A percentile compares a stretch with the other conserved stretches of the same genome.
phyloP scores from a whole-genome alignment of 2,329 filamentous ascomycete species.

The Hymenoscyphus albidus region DNA sequence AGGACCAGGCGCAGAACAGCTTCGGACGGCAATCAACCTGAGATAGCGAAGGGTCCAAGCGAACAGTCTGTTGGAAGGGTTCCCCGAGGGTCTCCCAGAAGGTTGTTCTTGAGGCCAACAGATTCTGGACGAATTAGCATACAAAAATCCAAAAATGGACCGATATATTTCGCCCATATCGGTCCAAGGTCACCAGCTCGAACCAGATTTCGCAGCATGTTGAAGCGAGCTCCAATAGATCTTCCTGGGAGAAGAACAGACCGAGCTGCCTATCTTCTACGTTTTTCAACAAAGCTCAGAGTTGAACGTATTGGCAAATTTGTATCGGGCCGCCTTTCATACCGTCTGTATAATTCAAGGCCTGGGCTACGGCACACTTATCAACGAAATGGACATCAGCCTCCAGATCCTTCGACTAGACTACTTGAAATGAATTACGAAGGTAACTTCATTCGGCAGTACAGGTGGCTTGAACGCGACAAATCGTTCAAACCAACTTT shows the following conservation, averaged over 20 bases:
- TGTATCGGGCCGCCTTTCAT: neutral
- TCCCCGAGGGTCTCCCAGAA: neutral
- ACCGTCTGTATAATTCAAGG: neutral
- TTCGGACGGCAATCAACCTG: neutral
- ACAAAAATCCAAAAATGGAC: neutral
- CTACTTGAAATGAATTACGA: neutral
- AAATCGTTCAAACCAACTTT: neutral
- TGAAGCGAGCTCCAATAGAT: neutral
- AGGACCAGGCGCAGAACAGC: neutral
- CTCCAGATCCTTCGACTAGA: neutral
- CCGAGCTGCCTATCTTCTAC: neutral
- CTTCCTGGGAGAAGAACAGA: neutral
- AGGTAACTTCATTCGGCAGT: neutral
- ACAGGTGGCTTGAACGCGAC: neutral
- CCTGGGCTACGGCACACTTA: neutral
- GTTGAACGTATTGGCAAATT: neutral
- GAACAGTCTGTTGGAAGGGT: neutral
- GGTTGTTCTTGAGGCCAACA: neutral
- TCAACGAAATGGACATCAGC: neutral
- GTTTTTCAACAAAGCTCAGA: neutral
- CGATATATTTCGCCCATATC: neutral
- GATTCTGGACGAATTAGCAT: neutral
- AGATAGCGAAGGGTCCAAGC: neutral
- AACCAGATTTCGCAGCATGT: neutral
- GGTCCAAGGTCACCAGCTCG: neutral